Base-by-base conservation (phyloP, 345 rosid species). In the Gossypium australe region DNA sequence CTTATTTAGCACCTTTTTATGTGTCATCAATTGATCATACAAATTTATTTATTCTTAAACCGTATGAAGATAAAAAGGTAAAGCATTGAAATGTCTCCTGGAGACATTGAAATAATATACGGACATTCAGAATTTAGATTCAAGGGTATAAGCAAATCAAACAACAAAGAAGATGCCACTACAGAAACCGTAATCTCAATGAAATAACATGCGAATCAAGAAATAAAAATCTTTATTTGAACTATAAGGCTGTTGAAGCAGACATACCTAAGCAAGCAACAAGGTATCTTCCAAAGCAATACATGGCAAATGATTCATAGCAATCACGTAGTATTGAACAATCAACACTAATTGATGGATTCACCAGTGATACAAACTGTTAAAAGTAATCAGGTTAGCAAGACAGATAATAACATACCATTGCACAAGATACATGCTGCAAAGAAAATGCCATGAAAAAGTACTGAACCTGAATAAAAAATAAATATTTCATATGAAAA, bases 301-400 rank as follows among this genome's bases (percentile, higher is more conserved):
- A 96, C 98, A 96, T 93, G 77, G 99, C 99, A 80, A 96, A 96
- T 68, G 99, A 92, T 79, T 96, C 99, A 74, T 96, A 96, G 87
- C 99, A 86, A 84, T 96, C 99, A 78, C 99, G 90, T 48, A 96
- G 88, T 79, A 61, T 87, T 79, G 84, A 97, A 76, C 89, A 83
- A 77, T 96, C 92, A 82, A 96, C 93, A 79, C 98, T 90, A 74
- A 92, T 85, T 75, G 97, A 84, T 78, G 99, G 97, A 74, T 92
- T 76, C 84, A 89, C 90, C 89, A 96, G 82, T 2, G 99, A 96
- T 45, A 88, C 89, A 82, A 95, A 87, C 99, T 95, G 90, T 77
- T 34, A 80, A 63, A 3, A 77, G 67, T 5, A 70, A 67, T 52
- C 20, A 73, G 49, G 48, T 75, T 62, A 65, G 75, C 22, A 60